Evolutionary conservation across 192 early-diverging fungal genomes (phyloP), one percentile per base, ranked within the genome.

Genomic region (Kappamyces sp.): DNA sequence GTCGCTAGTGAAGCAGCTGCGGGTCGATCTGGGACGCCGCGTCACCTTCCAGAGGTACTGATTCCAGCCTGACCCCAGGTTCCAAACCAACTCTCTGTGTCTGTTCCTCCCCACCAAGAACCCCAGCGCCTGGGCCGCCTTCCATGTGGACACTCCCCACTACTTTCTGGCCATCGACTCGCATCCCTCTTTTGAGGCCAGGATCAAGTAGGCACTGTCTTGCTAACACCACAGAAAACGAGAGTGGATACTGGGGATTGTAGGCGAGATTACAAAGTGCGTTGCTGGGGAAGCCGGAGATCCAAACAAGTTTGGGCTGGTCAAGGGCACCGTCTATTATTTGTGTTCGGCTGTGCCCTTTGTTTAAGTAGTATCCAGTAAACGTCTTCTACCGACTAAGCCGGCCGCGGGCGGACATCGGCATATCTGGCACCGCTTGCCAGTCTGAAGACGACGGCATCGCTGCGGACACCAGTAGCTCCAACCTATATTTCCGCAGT

Each of bases 21-120:
- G 15, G 41, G 39, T 34, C 13, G 40, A 57, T 34, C 13, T 35
- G 2, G n/a, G 33, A 5, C 13, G 34, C 6, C 36, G 55, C 5
- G 42, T 63, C 52, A 5, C 61, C 40, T 40, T 63, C 32, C 50
- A 64, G 47, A 63, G 23, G 43, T 61, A 35, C n/a, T 40, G 35
- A 23, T 66, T 66, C 44, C 15, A 5, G 12, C 50, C 49, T 32
- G 36, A 47, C 7, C 6, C 8, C 62, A 74, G 70, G 3, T 78
- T 78, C 53, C 49, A 67, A 62, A 41, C 34, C 2, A 63, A 72
- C 47, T 72, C 74, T 58, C 54, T 78, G n/a, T 67, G 52, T 5
- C 61, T 78, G 8, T 78, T 78, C 57, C 64, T 78, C 2, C 76
- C 76, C 7, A 73, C 71, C 9, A 61, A 66, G 33, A 71, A 78